Conservation (phyloP, 495 filamentous ascomycete species). For the Hyphodiscus hymeniophilus region DNA sequence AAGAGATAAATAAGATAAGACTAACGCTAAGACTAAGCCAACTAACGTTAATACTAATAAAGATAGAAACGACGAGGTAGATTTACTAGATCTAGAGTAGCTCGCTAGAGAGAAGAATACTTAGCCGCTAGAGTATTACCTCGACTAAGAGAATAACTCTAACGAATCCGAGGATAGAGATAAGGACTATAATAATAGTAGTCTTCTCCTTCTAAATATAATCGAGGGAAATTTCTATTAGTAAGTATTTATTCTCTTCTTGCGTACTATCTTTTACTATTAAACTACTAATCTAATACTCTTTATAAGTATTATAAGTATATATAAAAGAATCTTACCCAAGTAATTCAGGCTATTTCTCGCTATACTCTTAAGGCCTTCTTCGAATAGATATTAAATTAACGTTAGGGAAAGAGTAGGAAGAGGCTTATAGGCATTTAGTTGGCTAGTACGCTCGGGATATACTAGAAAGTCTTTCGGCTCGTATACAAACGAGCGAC, state of each 20-base stretch:
- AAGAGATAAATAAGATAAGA: slow-evolving; percentile 4
- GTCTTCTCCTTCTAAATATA: slow-evolving; percentile 23
- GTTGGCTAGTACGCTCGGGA: slow-evolving; percentile 1
- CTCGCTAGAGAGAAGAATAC: slow-evolving; percentile 2
- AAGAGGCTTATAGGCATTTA: slow-evolving; percentile 21
- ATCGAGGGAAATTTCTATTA: slow-evolving; percentile 14
- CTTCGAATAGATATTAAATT: slow-evolving; percentile 28
- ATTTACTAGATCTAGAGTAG: background rate
- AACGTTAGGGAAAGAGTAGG: slow-evolving; percentile 24
- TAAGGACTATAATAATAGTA: slow-evolving; percentile 29
- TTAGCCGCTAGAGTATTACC: slow-evolving; percentile 30
- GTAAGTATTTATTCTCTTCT: slow-evolving; percentile 16
- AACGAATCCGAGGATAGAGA: slow-evolving; percentile 28
- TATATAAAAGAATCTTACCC: slow-evolving; percentile 21
- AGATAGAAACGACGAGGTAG: background rate
- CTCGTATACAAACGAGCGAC: slow-evolving; percentile 1
- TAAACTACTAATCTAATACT: slow-evolving; percentile 12
- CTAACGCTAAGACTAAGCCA: slow-evolving; percentile 3
- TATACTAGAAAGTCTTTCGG: slow-evolving; percentile 1
- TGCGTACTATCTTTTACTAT: slow-evolving; percentile 6
- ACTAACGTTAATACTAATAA: slow-evolving; percentile 8
- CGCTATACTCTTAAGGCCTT: slow-evolving; percentile 23
- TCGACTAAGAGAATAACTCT: slow-evolving; percentile 27
- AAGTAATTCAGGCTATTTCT: slow-evolving; percentile 19
- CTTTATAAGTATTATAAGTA: slow-evolving; percentile 23